Conservation (phyloP, 2,329 filamentous ascomycete species). For the Xylaria hypoxylon region DNA sequence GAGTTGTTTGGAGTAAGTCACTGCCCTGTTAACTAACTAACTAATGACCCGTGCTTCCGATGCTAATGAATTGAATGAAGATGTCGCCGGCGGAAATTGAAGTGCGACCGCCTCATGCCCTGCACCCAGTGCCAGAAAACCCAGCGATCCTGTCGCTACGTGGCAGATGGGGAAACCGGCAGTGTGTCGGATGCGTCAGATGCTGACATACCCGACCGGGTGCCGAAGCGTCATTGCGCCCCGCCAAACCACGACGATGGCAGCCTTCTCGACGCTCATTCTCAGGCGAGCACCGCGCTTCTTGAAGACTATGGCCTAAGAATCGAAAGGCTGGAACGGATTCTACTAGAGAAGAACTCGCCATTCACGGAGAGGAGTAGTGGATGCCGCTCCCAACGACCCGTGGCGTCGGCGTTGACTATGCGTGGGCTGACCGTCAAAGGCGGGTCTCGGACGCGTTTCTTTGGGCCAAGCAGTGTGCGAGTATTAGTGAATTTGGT, state of each 20-base stretch:
- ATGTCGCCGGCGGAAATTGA: conserved; percentile 63
- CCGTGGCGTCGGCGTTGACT: conserved; percentile 57
- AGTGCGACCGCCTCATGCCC: conserved; percentile 67
- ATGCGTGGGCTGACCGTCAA: conserved; percentile 65
- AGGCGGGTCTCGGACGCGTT: conserved; percentile 60
- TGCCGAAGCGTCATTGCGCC: conserved; percentile 43
- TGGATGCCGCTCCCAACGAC: conserved; percentile 43
- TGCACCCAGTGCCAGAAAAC: conserved; percentile 70
- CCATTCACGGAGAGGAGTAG: conserved; percentile 42
- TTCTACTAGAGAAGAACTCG: conserved; percentile 58
- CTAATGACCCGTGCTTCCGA: neutral
- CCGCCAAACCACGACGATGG: conserved; percentile 21
- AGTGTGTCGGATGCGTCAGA: conserved; percentile 65
- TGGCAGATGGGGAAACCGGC: conserved; percentile 60
- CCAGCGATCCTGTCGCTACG: conserved; percentile 65
- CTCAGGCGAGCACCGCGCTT: conserved; percentile 45
- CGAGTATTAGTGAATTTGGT: conserved; percentile 67
- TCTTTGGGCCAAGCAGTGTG: conserved; percentile 65
- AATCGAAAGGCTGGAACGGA: conserved; percentile 66
- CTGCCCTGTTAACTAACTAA: neutral
- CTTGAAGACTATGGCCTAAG: conserved; percentile 63
- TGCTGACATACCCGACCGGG: conserved; percentile 44
- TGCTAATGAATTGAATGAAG: conserved; percentile 45
- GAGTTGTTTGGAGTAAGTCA: conserved; percentile 44
- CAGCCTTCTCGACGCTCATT: conserved; percentile 6